Evolutionary conservation across 2,329 filamentous ascomycete genomes (phyloP), one percentile per base, ranked within the genome.

Genomic region (Phoma sp.): DNA sequence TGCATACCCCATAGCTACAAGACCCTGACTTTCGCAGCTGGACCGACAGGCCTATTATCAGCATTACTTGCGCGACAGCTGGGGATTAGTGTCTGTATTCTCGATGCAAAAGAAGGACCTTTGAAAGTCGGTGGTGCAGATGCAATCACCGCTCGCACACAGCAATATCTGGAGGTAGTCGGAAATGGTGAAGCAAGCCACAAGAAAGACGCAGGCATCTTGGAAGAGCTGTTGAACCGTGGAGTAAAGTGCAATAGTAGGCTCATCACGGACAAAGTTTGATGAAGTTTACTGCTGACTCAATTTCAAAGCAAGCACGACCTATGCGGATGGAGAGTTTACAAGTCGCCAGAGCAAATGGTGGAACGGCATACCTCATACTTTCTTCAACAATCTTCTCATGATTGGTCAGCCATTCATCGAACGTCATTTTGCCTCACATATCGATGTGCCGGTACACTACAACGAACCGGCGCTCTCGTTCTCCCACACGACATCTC

Each of bases 331-430:
- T 7, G 80, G 79, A 0, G 67, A 74, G n/a, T 81, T 81, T 66
- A 78, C 75, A 41, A 80, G 79, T 24, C 74, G 78, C 1, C 79
- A 81, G 47, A 80, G 74, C 57, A 66, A 77, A 14, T 82, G 79
- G 79, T 81, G 79, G 79, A 75, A 77, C 8, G 67, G 75, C 11
- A 73, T 82, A 4, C 70, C 79, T 41, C 73, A 81, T 58, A 74
- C 74, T 4, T 64, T 77, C 22, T 78, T 79, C 61, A 79, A 76
- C 57, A 80, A 80, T 57, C 81, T 82, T 22, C 70, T 82, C 39
- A 81, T 82, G 79, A 77, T 82, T 45, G 79, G 79, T 4, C 80
- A 82, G 56, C 76, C 79, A 0, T 75, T 76, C 8, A 71, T 82
- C 0, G 80, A 82, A 59, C 61, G 67, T 4, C 65, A 74, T 0